Conservation (phyloP, 169 alveolate species). For the Eimeria sp. region DNA sequence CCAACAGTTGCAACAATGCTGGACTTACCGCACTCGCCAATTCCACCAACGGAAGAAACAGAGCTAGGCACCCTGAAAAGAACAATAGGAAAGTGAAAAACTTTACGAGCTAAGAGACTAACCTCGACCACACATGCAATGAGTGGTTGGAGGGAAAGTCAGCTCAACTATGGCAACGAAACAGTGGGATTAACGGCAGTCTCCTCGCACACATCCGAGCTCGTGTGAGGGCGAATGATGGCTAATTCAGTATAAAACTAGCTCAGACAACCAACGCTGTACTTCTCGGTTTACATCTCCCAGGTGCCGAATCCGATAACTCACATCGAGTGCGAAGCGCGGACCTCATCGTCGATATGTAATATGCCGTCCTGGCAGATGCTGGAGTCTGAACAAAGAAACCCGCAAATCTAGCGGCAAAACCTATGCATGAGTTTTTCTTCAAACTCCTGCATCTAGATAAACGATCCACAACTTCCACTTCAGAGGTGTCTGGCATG, state of each 20-base stretch:
- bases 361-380: conserved; percentile 46
- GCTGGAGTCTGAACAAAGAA: conserved; percentile 1
- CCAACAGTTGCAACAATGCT: neutral
- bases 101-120: no score
- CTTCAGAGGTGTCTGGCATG: neutral
- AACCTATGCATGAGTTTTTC: no score
- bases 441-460: no score
- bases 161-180: neutral
- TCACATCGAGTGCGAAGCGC: conserved; percentile 38
- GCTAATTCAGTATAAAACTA: neutral
- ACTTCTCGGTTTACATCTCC: neutral
- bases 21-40: neutral
- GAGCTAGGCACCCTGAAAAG: conserved; percentile 9
- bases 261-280: no score
- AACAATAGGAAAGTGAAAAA: neutral
- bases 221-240: neutral
- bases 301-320: neutral
- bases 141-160: neutral
- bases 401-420: neutral
- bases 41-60: neutral
- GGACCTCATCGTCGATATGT: conserved; percentile 46
- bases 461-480: neutral
- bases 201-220: neutral
- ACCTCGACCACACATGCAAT: neutral
- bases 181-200: neutral